Percentiles rank a stretch among this genome's conserved stretches.
Conservation (phyloP, 2,329 filamentous ascomycete species). For the Penicillium sumatraense region DNA sequence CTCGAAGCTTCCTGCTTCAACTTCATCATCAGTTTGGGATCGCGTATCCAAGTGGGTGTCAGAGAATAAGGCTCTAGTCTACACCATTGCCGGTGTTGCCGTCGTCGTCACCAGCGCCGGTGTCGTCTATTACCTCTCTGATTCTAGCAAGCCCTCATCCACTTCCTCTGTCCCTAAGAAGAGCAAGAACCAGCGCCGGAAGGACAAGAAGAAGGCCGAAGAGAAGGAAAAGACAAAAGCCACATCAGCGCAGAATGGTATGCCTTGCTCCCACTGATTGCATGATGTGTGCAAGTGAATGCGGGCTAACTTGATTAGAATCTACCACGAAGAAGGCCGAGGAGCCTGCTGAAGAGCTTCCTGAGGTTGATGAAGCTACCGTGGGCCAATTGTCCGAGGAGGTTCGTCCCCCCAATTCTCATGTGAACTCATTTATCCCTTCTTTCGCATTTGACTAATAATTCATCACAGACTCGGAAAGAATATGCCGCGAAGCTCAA, state of each 20-base stretch:
- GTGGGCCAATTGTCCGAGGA: constrained; percentile 52
- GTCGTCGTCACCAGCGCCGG: constrained; percentile 90
- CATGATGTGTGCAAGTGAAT: constrained; percentile 19
- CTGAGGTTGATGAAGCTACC: constrained; percentile 62
- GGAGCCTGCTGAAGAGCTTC: constrained; percentile 66
- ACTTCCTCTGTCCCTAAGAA: constrained; percentile 59
- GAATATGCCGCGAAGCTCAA: constrained; percentile 91
- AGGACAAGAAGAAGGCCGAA: constrained; percentile 63
- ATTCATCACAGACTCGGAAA: constrained; percentile 68
- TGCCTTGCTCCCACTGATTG: constrained; percentile 5
- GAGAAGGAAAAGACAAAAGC: constrained; percentile 60
- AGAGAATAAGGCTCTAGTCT: constrained; percentile 93
- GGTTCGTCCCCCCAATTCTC: constrained; percentile 37
- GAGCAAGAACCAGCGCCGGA: constrained; percentile 89
- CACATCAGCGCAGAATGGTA: constrained; percentile 43
- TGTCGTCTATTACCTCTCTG: constrained; percentile 83
- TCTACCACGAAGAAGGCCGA: constrained; percentile 54
- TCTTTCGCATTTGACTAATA: no score
- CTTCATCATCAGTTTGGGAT: constrained; percentile 79
- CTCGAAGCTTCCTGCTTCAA: constrained; percentile 47
- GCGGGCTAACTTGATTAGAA: constrained; percentile 31
- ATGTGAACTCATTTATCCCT: background rate
- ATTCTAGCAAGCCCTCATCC: constrained; percentile 52
- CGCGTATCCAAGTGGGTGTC: constrained; percentile 88
- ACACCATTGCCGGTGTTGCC: constrained; percentile 93